Evolutionary conservation across 2,329 filamentous ascomycete genomes (phyloP).

Genomic region (Ophiostoma piceae): DNA sequence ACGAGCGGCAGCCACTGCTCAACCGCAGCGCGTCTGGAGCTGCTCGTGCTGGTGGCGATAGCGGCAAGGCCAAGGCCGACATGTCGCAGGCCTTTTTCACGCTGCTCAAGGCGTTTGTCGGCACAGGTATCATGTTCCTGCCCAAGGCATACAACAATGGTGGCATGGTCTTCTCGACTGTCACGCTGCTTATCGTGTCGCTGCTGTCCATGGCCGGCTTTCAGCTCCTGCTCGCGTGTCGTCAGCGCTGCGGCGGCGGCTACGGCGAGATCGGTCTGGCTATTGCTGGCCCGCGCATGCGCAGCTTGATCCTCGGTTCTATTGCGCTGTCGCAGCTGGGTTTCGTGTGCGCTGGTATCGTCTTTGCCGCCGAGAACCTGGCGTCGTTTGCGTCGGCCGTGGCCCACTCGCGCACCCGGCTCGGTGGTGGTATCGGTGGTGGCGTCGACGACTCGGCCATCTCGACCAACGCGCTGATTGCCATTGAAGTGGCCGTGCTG

Average conservation of each 20-base stretch:
- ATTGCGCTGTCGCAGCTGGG: conserved; percentile 71
- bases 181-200: conserved; percentile 62
- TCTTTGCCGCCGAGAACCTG: conserved; percentile 72
- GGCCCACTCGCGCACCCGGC: conserved; percentile 29
- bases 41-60: conserved; percentile 33
- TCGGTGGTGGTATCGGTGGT: not conserved
- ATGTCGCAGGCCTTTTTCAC: conserved; percentile 74
- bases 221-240: conserved; percentile 63
- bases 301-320: conserved; percentile 61
- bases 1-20: conserved; percentile 21
- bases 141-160: conserved; percentile 76
- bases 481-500: conserved; percentile 58
- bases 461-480: conserved; percentile 55
- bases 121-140: conserved; percentile 76
- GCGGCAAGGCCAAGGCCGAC: conserved; percentile 50
- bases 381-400: conserved; percentile 63
- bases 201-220: conserved; percentile 65
- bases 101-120: conserved; percentile 70
- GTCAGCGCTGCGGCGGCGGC: conserved; percentile 59
- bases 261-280: conserved; percentile 69
- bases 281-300: conserved; percentile 59
- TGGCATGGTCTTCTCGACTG: conserved; percentile 67
- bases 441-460: conserved; percentile 43
- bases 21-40: conserved; percentile 3
- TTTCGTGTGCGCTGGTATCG: conserved; percentile 71